phyloP scores from a whole-genome alignment of 495 filamentous ascomycete genomes.

The Podospora anserina region DNA sequence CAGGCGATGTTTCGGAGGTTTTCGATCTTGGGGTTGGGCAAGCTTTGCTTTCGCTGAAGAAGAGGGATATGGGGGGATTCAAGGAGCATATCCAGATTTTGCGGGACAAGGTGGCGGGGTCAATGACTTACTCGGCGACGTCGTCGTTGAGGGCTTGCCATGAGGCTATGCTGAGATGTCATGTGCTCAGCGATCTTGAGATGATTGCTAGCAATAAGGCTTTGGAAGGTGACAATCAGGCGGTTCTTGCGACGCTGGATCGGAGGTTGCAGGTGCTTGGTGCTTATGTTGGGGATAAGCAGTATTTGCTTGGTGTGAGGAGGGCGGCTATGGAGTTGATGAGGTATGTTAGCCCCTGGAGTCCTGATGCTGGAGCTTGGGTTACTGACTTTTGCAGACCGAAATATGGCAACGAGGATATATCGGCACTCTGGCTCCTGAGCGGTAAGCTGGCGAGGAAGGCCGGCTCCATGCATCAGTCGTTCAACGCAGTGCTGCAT shows the following conservation, averaged over 20 bases:
- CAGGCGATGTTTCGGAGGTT: slow-evolving; percentile 56
- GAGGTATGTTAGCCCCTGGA: slow-evolving; percentile 42
- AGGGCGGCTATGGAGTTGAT: slow-evolving; percentile 79
- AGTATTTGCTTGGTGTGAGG: slow-evolving; percentile 85
- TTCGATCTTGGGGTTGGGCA: slow-evolving; percentile 81
- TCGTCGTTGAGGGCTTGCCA: slow-evolving; percentile 78
- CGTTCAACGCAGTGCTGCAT: slow-evolving; percentile 89
- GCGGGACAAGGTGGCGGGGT: slow-evolving; percentile 65
- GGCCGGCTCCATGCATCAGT: slow-evolving; percentile 71
- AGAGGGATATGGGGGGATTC: slow-evolving; percentile 54
- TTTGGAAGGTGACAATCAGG: slow-evolving; percentile 36
- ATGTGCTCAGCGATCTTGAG: slow-evolving; percentile 84
- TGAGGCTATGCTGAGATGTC: slow-evolving; percentile 74
- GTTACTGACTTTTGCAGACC: slow-evolving; percentile 42
- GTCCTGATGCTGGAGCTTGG: background rate
- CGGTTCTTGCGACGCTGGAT: slow-evolving; percentile 59
- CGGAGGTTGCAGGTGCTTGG: slow-evolving; percentile 80
- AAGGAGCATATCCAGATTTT: slow-evolving; percentile 57
- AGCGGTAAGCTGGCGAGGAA: slow-evolving; percentile 86
- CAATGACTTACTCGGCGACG: slow-evolving; percentile 69
- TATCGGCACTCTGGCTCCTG: slow-evolving; percentile 80
- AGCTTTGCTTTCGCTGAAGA: slow-evolving; percentile 63
- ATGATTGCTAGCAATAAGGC: slow-evolving; percentile 59
- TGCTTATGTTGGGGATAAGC: slow-evolving; percentile 83
- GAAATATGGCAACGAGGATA: slow-evolving; percentile 58